Base-by-base conservation (phyloP, 2,329 filamentous ascomycete genomes). In the Erysiphe pisi region DNA sequence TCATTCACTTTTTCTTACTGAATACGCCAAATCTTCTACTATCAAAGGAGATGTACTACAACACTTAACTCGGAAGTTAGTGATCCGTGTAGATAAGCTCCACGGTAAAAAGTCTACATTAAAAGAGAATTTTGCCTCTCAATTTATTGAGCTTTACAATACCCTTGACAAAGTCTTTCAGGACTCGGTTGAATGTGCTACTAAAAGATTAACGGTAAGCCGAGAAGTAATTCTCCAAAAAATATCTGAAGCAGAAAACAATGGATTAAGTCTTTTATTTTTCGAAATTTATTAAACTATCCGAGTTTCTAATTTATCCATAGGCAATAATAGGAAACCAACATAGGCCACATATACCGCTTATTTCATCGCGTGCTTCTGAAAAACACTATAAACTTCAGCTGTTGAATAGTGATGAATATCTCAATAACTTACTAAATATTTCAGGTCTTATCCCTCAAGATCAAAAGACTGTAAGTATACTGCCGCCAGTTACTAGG, bases 1-100 rank as follows among this genome's bases (percentile, higher is more conserved):
- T 0, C 79, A 90, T 1, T 81, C 85, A 0, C 79, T 83, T 0
- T 81, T 90, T 1, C 81, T 90, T 49, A n/a, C 25, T 28, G 49
- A 75, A 18, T 75, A 25, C 18, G 16, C n/a, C 22, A 43, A 16
- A 28, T 22, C 40, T 45, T 7, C 18, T 73, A 12, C 20, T 8
- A 22, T 73, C 28, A 43, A 47, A 11, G 18, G 25, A 45, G 68
- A 40, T 25, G 7, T 49, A 16, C 25, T 73, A 18, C 47, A n/a
- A n/a, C 68, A 73, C 25, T 28, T 73, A 22, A 36, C 43, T 8
- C 43, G 47, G 16, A 73, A 73, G 31, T 73, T 73, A 43, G 36
- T 73, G 18, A 43, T 45, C n/a, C 36, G 68, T 12, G 47, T 73
- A 6, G 68, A 73, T 25, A 73, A 73, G 25, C 68, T 73, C 16